These are phyloP conservation scores for Globisporangium spinosum DNA, from an alignment of 352 stramenopile genomes.

Conservation along the genomic window DNA sequence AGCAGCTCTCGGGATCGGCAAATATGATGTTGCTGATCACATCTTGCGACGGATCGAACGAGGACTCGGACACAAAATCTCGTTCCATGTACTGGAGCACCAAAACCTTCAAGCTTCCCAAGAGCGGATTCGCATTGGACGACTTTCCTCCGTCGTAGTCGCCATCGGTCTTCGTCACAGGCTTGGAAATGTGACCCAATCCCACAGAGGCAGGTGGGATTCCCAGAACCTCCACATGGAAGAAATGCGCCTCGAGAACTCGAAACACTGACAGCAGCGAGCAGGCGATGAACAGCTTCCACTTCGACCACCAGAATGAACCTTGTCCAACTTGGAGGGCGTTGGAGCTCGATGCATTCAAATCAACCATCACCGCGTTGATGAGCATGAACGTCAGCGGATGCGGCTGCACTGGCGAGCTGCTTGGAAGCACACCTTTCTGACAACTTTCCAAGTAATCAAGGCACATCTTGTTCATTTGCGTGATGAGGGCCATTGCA, in stretches of 20 bases:
- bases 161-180: slow-evolving; percentile 3
- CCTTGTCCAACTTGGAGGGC: slow-evolving; percentile 21
- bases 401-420: slow-evolving; percentile 67
- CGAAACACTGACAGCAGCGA: slow-evolving; percentile 63
- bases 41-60: slow-evolving; percentile 25
- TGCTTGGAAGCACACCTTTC: slow-evolving; percentile 59
- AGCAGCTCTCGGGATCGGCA: slow-evolving; percentile 23
- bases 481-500: slow-evolving; percentile 47
- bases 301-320: slow-evolving; percentile 36
- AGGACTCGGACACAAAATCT: slow-evolving; percentile 17
- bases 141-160: slow-evolving; percentile 19
- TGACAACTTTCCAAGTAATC: slow-evolving; percentile 72
- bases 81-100: slow-evolving; percentile 49
- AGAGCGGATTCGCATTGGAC: slow-evolving; percentile 49
- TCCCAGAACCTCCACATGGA: slow-evolving; percentile 78
- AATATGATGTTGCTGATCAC: slow-evolving; percentile 45
- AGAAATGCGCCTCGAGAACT: slow-evolving; percentile 78
- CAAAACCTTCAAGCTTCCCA: slow-evolving; percentile 67
- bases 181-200: slow-evolving; percentile 58
- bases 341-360: slow-evolving; percentile 24
- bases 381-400: slow-evolving; percentile 87
- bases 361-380: slow-evolving; percentile 71
- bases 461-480: slow-evolving; percentile 68
- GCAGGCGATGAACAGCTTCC: slow-evolving; percentile 61
- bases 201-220: slow-evolving; percentile 81